Evolutionary conservation across 225 moss, liverwort and hornwort genomes (phyloP).

Genomic region (Sphagnum contortum): DNA sequence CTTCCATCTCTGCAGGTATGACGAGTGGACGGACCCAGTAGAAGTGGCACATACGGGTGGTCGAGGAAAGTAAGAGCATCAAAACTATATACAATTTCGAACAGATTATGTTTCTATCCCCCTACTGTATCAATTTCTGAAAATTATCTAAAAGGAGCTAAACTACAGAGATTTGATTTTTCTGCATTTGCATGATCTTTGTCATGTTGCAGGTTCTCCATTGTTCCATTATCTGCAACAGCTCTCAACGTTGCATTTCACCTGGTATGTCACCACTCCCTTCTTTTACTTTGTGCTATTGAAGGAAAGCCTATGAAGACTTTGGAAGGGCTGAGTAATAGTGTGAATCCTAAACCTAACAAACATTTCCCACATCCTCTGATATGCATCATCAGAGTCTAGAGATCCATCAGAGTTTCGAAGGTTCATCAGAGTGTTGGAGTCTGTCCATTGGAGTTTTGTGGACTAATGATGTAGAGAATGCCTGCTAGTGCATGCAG

Average conservation of each 20-base stretch:
- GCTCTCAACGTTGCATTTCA: background rate
- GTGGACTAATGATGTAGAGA: background rate
- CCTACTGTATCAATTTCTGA: no score
- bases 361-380: background rate
- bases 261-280: background rate
- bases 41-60: conserved; percentile 50
- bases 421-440: background rate
- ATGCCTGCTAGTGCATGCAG: background rate
- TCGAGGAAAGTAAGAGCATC: conserved; percentile 38
- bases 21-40: conserved; percentile 48
- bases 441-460: background rate
- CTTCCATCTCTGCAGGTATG: conserved; percentile 17
- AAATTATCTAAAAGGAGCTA: no score
- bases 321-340: background rate
- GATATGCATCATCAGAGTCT: background rate
- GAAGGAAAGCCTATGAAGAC: background rate
- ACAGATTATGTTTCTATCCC: no score
- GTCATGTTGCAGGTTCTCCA: conserved; percentile 1
- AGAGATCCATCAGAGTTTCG: background rate
- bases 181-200: background rate
- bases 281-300: background rate
- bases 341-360: no score
- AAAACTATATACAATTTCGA: no score
- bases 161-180: no score
- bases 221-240: conserved; percentile 2